phyloP scores from a whole-genome alignment of 2,329 filamentous ascomycete species.

The Tympanopsis confertula region DNA sequence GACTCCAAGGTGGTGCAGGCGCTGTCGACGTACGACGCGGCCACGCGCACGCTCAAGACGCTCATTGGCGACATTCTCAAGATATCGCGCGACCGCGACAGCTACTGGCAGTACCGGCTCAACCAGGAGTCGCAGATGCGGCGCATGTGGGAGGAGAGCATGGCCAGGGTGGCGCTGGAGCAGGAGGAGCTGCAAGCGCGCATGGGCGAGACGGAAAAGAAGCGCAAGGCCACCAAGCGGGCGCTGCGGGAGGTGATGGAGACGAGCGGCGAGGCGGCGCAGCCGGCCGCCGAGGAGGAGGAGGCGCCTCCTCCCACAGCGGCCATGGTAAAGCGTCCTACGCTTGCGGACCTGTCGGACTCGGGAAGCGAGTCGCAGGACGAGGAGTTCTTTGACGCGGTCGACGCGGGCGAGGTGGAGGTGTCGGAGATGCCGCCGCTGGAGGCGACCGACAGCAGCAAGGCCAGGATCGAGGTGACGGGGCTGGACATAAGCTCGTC shows the following conservation, averaged over 20 bases:
- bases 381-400: slow-evolving; percentile 93
- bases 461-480: slow-evolving; percentile 5
- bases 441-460: slow-evolving; percentile 18
- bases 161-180: slow-evolving; percentile 90
- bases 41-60: slow-evolving; percentile 75
- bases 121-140: slow-evolving; percentile 86
- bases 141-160: slow-evolving; percentile 97
- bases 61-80: slow-evolving; percentile 78
- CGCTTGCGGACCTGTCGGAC: slow-evolving; percentile 30
- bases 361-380: slow-evolving; percentile 50
- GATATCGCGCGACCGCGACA: slow-evolving; percentile 86
- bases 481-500: slow-evolving; percentile 59
- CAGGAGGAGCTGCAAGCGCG: slow-evolving; percentile 83
- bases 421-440: slow-evolving; percentile 61
- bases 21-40: slow-evolving; percentile 74
- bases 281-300: not conserved
- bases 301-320: slow-evolving; percentile 10
- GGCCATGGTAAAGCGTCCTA: slow-evolving; percentile 11
- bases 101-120: slow-evolving; percentile 91
- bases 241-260: slow-evolving; percentile 79
- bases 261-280: slow-evolving; percentile 19
- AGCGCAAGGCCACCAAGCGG: slow-evolving; percentile 78
- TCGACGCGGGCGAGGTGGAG: slow-evolving; percentile 85
- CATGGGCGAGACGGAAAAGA: slow-evolving; percentile 81
- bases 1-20: slow-evolving; percentile 69